A percentile compares a stretch with the other conserved stretches of the same genome.
phyloP scores from a whole-genome alignment of 352 stramenopile genomes.

The Ophiocytium majus region DNA sequence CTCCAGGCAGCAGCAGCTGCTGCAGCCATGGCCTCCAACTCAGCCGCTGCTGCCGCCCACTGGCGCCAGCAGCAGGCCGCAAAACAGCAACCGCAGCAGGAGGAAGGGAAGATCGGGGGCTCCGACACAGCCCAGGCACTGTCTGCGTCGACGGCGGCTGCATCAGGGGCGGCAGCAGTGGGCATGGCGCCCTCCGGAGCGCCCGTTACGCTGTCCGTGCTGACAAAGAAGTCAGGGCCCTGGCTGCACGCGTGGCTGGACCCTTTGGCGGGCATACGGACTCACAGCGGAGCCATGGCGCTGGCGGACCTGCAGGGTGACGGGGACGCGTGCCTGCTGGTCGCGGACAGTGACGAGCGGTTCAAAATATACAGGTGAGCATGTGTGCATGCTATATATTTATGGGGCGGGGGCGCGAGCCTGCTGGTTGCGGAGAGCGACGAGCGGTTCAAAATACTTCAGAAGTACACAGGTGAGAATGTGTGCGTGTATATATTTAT shows the following conservation, averaged over 20 bases:
- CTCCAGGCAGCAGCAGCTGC: no score
- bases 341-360: constrained; percentile 71
- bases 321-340: constrained; percentile 72
- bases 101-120: no score
- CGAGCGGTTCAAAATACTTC: constrained; percentile 75
- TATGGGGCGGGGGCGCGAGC: constrained; percentile 75
- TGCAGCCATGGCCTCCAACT: no score
- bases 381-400: no score
- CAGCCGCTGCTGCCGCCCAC: no score
- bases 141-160: constrained; percentile 39
- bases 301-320: constrained; percentile 72
- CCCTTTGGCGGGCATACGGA: constrained; percentile 76
- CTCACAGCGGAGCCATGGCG: constrained; percentile 33
- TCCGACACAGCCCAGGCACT: no score
- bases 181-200: constrained; percentile 31
- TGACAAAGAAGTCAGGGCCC: constrained; percentile 55
- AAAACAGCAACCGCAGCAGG: no score
- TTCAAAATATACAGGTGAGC: constrained; percentile 83
- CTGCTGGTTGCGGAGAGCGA: constrained; percentile 72
- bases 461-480: no score
- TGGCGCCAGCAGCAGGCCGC: no score
- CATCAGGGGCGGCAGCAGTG: no score
- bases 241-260: constrained; percentile 83
- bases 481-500: no score
- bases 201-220: constrained; percentile 32